Evolutionary conservation across 192 early-diverging fungal species (phyloP).

Genomic region (Lunasporangiospora selenospora): DNA sequence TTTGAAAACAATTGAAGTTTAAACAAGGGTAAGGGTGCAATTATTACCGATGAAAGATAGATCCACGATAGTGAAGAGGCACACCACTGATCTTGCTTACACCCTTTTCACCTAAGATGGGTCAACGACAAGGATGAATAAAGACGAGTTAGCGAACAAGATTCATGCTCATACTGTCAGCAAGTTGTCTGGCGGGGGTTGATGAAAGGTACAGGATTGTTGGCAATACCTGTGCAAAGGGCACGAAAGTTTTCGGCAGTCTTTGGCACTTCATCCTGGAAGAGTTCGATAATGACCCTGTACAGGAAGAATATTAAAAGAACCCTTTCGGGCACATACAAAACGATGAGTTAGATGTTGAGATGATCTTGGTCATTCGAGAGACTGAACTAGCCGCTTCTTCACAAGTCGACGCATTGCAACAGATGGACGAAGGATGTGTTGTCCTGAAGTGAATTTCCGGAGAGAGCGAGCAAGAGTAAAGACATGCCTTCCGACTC

Average conservation of each 20-base stretch:
- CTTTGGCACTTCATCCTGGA: conserved; percentile 50
- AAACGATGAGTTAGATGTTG: no score
- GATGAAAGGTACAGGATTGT: no score
- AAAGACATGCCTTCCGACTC: conserved; percentile 50
- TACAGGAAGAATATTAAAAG: no score
- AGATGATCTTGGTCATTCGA: no score
- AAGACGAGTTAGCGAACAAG: not conserved
- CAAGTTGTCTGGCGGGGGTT: no score
- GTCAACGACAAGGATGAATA: not conserved
- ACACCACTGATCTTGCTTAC: conserved; percentile 65
- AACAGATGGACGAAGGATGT: no score
- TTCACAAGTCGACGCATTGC: no score
- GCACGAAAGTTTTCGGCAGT: conserved; percentile 85
- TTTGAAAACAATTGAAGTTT: not conserved
- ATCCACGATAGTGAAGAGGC: conserved; percentile 84
- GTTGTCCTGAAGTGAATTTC: no score
- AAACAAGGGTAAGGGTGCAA: conserved; percentile 1
- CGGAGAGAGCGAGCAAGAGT: no score
- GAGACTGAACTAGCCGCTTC: no score
- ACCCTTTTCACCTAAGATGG: conserved; percentile 69
- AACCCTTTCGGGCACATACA: no score
- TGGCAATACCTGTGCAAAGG: conserved; percentile 87
- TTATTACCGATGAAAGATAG: conserved; percentile 71
- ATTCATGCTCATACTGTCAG: not conserved
- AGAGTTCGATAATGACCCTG: conserved; percentile 50